Evolutionary conservation across 176 grass and related monocot species (phyloP).

Genomic region (Oryza brachyantha): DNA sequence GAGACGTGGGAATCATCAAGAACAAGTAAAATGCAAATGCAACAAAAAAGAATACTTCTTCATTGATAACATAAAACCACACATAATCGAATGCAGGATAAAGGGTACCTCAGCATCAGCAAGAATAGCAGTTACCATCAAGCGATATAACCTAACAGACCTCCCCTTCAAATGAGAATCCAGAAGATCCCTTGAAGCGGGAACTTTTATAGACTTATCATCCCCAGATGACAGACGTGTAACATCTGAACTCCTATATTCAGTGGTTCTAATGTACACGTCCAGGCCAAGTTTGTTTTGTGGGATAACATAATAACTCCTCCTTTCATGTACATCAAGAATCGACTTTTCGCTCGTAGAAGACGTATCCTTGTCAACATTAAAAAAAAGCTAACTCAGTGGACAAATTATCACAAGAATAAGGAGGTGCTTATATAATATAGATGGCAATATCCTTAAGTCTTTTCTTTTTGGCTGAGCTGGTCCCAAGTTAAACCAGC

Average conservation of each 20-base stretch:
- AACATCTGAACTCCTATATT: conserved; percentile 55
- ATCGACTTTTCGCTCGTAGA: conserved; percentile 57
- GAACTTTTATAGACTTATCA: conserved; percentile 81
- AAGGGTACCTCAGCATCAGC: conserved; percentile 82
- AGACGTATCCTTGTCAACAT: conserved; percentile 57
- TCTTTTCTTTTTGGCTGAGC: too few relatives aligned
- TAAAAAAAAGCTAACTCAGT: conserved; percentile 27
- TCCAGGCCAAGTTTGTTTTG: conserved; percentile 95
- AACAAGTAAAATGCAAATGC: conserved; percentile 8
- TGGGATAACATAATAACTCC: conserved; percentile 75
- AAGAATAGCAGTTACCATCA: conserved; percentile 83
- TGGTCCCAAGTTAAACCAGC: too few relatives aligned
- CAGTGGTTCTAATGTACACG: conserved; percentile 71
- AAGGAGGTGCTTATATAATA: conserved; percentile 30
- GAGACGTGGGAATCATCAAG: neutral
- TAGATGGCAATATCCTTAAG: conserved; percentile 13
- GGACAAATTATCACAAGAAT: conserved; percentile 17
- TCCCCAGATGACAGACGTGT: conserved; percentile 81
- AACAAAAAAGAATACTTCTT: conserved; percentile 10
- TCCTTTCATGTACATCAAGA: conserved; percentile 81
- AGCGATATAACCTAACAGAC: conserved; percentile 42
- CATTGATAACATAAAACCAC: neutral
- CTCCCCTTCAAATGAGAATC: conserved; percentile 67
- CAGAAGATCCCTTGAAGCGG: conserved; percentile 67
- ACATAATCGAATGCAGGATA: conserved; percentile 18